These are phyloP conservation scores for Andalucia godoyi DNA, from an alignment of 78 protist genomes.

Conservation along the genomic window DNA sequence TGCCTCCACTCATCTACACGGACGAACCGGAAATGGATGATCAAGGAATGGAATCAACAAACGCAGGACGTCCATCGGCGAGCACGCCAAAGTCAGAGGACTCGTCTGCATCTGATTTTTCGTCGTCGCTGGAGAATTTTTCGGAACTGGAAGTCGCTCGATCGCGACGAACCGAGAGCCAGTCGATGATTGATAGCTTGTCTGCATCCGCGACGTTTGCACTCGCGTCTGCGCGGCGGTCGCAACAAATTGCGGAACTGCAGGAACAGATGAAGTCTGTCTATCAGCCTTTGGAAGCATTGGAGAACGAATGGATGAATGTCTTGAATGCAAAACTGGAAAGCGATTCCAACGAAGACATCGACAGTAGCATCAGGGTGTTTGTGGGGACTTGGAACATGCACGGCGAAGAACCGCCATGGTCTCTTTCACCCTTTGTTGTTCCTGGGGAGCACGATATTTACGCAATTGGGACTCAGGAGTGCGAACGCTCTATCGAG, in stretches of 20 bases:
- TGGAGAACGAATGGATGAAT: neutral
- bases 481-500: neutral
- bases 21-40: too few relatives aligned
- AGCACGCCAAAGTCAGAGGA: too few relatives aligned
- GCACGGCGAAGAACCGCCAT: neutral
- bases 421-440: neutral
- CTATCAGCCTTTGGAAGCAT: neutral
- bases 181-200: too few relatives aligned
- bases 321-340: neutral
- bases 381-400: neutral
- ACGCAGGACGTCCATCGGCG: too few relatives aligned
- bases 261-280: neutral
- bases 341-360: neutral
- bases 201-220: too few relatives aligned
- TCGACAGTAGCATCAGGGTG: neutral
- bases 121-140: too few relatives aligned
- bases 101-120: too few relatives aligned
- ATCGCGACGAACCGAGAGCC: too few relatives aligned
- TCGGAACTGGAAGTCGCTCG: too few relatives aligned
- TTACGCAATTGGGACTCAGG: slow-evolving; percentile 5
- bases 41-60: too few relatives aligned
- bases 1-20: too few relatives aligned
- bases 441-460: neutral
- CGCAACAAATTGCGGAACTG: neutral
- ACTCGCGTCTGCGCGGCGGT: too few relatives aligned